phyloP scores from a whole-genome alignment of 768 basidiomycete genomes.

The Macrolepiota albuminosa region DNA sequence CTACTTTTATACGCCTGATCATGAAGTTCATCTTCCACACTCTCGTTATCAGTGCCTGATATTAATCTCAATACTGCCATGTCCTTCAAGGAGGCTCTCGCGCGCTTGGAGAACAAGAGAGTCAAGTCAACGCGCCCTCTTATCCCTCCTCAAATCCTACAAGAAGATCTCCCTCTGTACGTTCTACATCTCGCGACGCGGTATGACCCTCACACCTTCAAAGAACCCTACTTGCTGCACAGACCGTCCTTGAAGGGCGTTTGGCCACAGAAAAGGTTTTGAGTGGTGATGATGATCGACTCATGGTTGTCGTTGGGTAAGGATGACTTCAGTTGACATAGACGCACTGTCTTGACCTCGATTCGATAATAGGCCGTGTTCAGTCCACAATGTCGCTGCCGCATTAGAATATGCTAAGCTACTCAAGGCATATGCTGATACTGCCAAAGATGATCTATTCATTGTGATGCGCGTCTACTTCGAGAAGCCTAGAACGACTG shows the following conservation, averaged over 20 bases:
- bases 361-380: slow-evolving; percentile 67
- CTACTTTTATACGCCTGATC: neutral
- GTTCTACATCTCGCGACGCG: slow-evolving; percentile 19
- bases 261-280: slow-evolving; percentile 74
- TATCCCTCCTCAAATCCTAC: slow-evolving; percentile 92
- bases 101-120: slow-evolving; percentile 80
- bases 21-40: neutral
- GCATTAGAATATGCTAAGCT: slow-evolving; percentile 84
- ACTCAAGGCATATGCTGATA: slow-evolving; percentile 75
- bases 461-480: slow-evolving; percentile 99
- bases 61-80: slow-evolving; percentile 52
- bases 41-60: slow-evolving; percentile 36
- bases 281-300: slow-evolving; percentile 83
- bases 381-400: slow-evolving; percentile 84
- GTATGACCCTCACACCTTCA: slow-evolving; percentile 6
- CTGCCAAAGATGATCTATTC: slow-evolving; percentile 77
- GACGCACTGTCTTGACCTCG: neutral
- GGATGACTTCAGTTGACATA: slow-evolving; percentile 16
- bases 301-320: slow-evolving; percentile 88
- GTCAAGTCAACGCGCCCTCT: slow-evolving; percentile 85
- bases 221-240: slow-evolving; percentile 75
- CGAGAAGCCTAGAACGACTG: slow-evolving; percentile 92
- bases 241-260: slow-evolving; percentile 87
- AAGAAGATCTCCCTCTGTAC: slow-evolving; percentile 88
- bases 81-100: slow-evolving; percentile 73